phyloP scores from a whole-genome alignment of 2,329 filamentous ascomycete species.

The Fusarium tricinctum region DNA sequence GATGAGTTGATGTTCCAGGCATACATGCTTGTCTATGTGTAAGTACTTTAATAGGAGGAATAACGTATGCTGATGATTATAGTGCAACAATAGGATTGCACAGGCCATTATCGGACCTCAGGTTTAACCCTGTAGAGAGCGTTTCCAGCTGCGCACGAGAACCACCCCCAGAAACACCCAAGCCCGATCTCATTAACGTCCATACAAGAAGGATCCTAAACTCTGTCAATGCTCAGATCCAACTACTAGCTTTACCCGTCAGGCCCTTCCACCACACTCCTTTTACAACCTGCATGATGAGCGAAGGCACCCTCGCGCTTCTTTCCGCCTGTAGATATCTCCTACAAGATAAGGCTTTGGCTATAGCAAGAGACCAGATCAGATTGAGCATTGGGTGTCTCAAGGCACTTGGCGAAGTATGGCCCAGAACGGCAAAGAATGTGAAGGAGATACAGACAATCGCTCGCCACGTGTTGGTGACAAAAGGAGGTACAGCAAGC shows the following conservation, averaged over 20 bases:
- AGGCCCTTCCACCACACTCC: conserved; percentile 33
- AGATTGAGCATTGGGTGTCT: conserved; percentile 37
- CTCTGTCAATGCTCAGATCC: conserved; percentile 38
- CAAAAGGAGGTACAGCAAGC: accelerated
- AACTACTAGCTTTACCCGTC: conserved; percentile 16
- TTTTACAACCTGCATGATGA: conserved; percentile 40
- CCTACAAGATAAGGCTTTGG: conserved; percentile 9
- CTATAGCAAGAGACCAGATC: conserved; percentile 35
- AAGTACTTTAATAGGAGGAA: accelerated
- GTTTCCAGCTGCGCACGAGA: conserved; percentile 36
- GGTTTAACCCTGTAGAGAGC: conserved; percentile 30
- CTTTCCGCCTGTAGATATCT: conserved; percentile 37
- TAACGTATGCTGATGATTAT: background rate
- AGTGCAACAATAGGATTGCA: conserved; percentile 40
- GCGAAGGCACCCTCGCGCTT: conserved; percentile 32
- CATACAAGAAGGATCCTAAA: conserved; percentile 31
- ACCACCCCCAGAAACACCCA: conserved; percentile 15
- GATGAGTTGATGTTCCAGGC: conserved; percentile 44
- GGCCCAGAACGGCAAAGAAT: conserved; percentile 36
- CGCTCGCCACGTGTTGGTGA: conserved; percentile 35
- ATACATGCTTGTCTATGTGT: conserved; percentile 38
- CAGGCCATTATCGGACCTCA: conserved; percentile 31
- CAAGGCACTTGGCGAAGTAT: conserved; percentile 21
- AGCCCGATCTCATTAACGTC: conserved; percentile 33
- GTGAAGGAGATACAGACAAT: conserved; percentile 40